Evolutionary conservation across 2,329 filamentous ascomycete species (phyloP).

Genomic region (Cladophialophora carrionii): DNA sequence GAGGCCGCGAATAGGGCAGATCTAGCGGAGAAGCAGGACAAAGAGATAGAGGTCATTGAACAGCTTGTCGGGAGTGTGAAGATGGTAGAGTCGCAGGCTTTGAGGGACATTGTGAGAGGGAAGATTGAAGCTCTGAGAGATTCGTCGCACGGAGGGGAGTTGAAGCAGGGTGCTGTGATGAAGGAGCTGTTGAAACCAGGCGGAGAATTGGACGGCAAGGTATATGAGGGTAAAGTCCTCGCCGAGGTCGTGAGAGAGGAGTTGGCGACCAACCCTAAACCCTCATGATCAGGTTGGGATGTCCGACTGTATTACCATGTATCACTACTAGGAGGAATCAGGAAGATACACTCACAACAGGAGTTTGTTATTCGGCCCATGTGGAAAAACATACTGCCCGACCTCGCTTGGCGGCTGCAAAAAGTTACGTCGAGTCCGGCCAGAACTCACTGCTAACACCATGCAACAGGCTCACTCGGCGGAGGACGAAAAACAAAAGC

Average conservation of each 20-base stretch:
- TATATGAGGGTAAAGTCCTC: constrained; percentile 49
- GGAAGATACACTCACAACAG: background rate
- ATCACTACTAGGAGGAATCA: background rate
- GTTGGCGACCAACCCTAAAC: constrained; percentile 19
- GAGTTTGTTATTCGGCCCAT: background rate
- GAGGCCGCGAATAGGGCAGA: constrained; percentile 48
- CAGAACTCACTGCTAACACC: background rate
- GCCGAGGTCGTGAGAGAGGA: constrained; percentile 47
- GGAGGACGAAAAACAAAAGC: background rate
- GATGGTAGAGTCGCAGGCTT: constrained; percentile 48
- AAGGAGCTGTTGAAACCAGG: constrained; percentile 49
- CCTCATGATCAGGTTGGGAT: constrained; percentile 11
- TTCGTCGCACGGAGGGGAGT: constrained; percentile 35
- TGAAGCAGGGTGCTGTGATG: constrained; percentile 48
- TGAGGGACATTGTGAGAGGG: constrained; percentile 45
- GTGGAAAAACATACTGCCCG: background rate
- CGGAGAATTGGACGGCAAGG: constrained; percentile 50
- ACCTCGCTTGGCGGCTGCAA: background rate
- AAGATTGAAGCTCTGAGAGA: constrained; percentile 45
- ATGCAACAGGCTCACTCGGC: background rate
- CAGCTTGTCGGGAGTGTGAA: constrained; percentile 51
- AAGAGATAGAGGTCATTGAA: constrained; percentile 50
- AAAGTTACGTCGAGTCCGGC: background rate
- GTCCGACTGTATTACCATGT: constrained; percentile 13
- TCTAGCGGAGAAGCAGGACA: constrained; percentile 51